Base-by-base conservation (phyloP, 2,329 filamentous ascomycete species). In the Fusarium decemcellulare region DNA sequence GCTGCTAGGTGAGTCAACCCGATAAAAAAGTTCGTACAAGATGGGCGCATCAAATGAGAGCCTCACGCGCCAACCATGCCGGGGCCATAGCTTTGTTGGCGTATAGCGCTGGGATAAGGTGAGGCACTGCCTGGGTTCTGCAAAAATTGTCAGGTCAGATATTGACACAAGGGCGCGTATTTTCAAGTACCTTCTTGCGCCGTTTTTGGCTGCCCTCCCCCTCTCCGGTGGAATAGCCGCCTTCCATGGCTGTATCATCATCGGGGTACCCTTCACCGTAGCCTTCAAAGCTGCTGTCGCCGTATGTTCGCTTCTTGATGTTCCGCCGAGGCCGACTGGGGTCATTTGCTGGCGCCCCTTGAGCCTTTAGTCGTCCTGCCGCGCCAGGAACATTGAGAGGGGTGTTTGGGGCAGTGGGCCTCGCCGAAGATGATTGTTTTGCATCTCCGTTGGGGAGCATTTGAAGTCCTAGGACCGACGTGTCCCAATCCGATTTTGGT, bases 251-350 rank as follows among this genome's bases (percentile, higher is more conserved):
- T 9, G 77, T 78, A 66, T 92, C 91, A 68, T 93, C 91, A 67
- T 94, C 92, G 10, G 86, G 86, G 71, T 86, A 93, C 36, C 90
- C 90, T 71, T 94, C 91, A 46, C 88, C 87, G 74, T 94, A 94
- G 43, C 92, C 92, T 73, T 92, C 90, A 75, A 88, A 95, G 73
- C 90, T 93, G 72, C 85, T 87, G 68, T 95, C 92, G 40, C 91
- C 90, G 76, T 94, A 95, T 67, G 90, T 88, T 50, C 93, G 87
- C 84, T 94, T 94, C 82, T 92, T 93, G 66, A 88, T 86, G 59
- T 85, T 83, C 50, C 92, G 86, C 72, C 91, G 90, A 36, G 91
- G 89, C 58, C 92, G 85, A 40, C 82, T 78, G 11, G 81, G 79
- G 59, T 88, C 85, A 34, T 84, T 78, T n/a, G 77, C 79, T 30